Conservation (phyloP, 2,329 filamentous ascomycete genomes). For the Colletotrichum higginsianum region DNA sequence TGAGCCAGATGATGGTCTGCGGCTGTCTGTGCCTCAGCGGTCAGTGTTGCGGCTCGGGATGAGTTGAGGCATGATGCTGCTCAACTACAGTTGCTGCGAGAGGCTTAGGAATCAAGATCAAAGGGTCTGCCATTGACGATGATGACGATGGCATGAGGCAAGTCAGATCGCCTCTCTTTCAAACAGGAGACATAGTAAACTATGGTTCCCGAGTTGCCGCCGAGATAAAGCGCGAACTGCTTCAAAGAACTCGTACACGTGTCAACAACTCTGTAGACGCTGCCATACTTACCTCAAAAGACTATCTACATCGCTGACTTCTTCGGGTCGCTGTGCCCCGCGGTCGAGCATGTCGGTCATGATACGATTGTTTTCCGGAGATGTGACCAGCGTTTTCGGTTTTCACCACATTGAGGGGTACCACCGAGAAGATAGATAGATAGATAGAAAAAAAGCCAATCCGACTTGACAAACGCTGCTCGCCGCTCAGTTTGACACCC, state of each 20-base stretch:
- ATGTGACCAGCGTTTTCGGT: background rate
- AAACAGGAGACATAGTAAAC: too few species aligned
- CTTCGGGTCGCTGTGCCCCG: conserved; percentile 29
- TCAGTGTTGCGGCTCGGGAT: background rate
- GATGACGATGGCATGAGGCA: too few species aligned
- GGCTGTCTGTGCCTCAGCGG: conserved; percentile 27
- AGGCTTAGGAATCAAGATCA: background rate
- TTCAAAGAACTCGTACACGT: too few species aligned
- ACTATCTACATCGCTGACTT: conserved; percentile 15
- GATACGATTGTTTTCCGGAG: background rate
- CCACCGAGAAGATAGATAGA: background rate
- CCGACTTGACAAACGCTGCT: background rate
- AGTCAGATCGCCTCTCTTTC: too few species aligned
- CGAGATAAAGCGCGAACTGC: too few species aligned
- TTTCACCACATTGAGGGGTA: background rate
- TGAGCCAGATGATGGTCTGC: conserved; percentile 39
- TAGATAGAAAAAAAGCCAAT: background rate
- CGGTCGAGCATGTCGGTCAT: conserved; percentile 29
- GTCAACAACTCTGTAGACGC: too few species aligned
- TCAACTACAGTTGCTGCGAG: background rate
- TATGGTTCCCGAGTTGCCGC: too few species aligned
- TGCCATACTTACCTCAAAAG: conserved; percentile 24
- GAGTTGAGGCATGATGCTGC: background rate
- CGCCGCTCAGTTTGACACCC: background rate
- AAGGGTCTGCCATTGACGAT: too few species aligned